Conservation (phyloP, 805 yeast genomes). For the Myxozyma vanderwaltii region DNA sequence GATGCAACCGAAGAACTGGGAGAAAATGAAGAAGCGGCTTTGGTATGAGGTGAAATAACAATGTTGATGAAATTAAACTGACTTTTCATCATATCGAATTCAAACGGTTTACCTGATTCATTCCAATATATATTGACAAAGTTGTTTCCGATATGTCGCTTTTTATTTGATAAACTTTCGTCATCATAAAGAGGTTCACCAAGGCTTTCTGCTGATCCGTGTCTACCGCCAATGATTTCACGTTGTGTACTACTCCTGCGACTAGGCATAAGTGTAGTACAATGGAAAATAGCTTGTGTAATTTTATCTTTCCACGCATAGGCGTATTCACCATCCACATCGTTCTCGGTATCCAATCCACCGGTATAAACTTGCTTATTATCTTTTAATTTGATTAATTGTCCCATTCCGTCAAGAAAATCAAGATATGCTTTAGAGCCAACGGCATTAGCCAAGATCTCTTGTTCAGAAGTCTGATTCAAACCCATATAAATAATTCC, state of each 20-base stretch:
- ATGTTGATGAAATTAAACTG: slow-evolving; percentile 84
- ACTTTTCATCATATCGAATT: slow-evolving; percentile 68
- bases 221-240: background rate
- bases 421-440: slow-evolving; percentile 67
- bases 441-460: slow-evolving; percentile 60
- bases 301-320: slow-evolving; percentile 71
- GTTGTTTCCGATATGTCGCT: slow-evolving; percentile 84
- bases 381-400: slow-evolving; percentile 57
- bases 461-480: slow-evolving; percentile 62
- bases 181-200: slow-evolving; percentile 16
- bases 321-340: slow-evolving; percentile 75
- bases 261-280: slow-evolving; percentile 78
- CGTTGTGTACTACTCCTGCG: slow-evolving; percentile 42
- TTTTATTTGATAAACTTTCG: slow-evolving; percentile 49
- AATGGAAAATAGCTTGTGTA: slow-evolving; percentile 73
- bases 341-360: slow-evolving; percentile 72
- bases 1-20: slow-evolving; percentile 20
- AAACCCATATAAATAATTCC: slow-evolving; percentile 77
- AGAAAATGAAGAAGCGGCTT: slow-evolving; percentile 29
- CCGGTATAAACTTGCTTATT: slow-evolving; percentile 65
- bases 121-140: slow-evolving; percentile 80
- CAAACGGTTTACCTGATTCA: slow-evolving; percentile 64
- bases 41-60: slow-evolving; percentile 68
- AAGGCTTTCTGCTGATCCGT: background rate
- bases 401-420: slow-evolving; percentile 63